Evolutionary conservation across 1,284 basidiomycete species (phyloP).

Genomic region (Stygiomarasmius scandens): DNA sequence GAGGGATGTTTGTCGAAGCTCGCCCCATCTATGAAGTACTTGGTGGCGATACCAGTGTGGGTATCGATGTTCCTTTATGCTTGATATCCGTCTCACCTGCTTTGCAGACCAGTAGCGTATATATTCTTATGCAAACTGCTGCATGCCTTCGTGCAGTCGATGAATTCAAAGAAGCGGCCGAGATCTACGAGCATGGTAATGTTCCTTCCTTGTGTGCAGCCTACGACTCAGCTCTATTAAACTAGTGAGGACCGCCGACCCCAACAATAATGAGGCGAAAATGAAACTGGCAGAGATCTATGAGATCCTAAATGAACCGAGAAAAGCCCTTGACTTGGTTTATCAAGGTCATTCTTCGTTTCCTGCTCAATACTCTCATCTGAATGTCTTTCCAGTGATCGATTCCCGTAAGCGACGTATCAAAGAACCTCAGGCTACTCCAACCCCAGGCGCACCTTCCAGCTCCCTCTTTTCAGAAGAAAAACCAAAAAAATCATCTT

Average conservation of each 20-base stretch:
- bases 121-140: constrained; percentile 70
- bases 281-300: constrained; percentile 90
- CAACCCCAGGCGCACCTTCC: constrained; percentile 21
- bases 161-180: constrained; percentile 73
- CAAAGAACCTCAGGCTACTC: constrained; percentile 26
- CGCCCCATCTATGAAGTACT: constrained; percentile 78
- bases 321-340: constrained; percentile 84
- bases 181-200: constrained; percentile 81
- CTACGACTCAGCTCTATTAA: constrained; percentile 5
- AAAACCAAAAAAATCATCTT: constrained; percentile 26
- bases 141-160: constrained; percentile 76
- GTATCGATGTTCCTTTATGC: constrained; percentile 22
- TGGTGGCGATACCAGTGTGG: constrained; percentile 72
- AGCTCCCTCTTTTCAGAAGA: constrained; percentile 64
- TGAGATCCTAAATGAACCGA: constrained; percentile 79
- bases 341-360: constrained; percentile 65
- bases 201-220: background rate
- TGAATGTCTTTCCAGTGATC: constrained; percentile 49
- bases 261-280: constrained; percentile 78
- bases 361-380: background rate
- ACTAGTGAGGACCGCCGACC: constrained; percentile 76
- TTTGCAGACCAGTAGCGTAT: constrained; percentile 65
- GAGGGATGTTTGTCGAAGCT: constrained; percentile 74
- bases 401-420: constrained; percentile 61
- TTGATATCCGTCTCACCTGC: background rate